Evolutionary conservation across 2,329 filamentous ascomycete species (phyloP), one percentile per base, ranked within the genome.

Genomic region (Rachicladosporium sp.): DNA sequence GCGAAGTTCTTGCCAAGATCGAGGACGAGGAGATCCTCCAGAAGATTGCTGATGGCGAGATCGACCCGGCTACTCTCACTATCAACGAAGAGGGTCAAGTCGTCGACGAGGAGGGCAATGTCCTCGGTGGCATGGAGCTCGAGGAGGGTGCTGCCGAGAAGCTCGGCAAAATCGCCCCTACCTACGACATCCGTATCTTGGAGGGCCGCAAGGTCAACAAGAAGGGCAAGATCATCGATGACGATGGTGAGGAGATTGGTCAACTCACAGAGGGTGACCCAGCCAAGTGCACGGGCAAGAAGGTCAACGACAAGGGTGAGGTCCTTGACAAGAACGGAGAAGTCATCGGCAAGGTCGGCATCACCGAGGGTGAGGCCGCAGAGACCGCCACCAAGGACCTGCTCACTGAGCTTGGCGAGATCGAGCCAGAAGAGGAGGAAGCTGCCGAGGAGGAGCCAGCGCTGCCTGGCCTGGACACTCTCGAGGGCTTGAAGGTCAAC

Each of bases 131-230:
- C 47, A 66, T 70, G 39, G 66, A 70, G 46, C 63, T 70, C 45
- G 66, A 65, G 35, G 65, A 69, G 38, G 66, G 66, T 43, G 61
- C 66, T 46, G 59, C 63, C 37, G 66, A 70, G 46, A 65, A 64
- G 51, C 62, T 68, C 43, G 60, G 63, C 46, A 63, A 65, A 38
- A 49, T 57, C 29, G 45, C 42, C 32, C 56, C 59, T 19, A 49
- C 56, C 31, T 58, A 68, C 33, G 66, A 69, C 46, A 54, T 67
- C 33, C 60, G 66, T 41, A 69, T 70, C 50, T 50, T 71, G 35
- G 60, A 73, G 51, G 66, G 70, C 50, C 61, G 68, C 39, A 72
- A 71, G 55, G 64, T 74, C 57, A 74, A 73, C 60, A 73, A 73
- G 62, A 73, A 73, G 60, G 67, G 67, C 57, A 67, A 68, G 57